A percentile compares a stretch with the other conserved stretches of the same genome.
These are phyloP conservation scores for Plasmodium ovale DNA, from an alignment of 169 alveolate genomes.

Conservation along the genomic window DNA sequence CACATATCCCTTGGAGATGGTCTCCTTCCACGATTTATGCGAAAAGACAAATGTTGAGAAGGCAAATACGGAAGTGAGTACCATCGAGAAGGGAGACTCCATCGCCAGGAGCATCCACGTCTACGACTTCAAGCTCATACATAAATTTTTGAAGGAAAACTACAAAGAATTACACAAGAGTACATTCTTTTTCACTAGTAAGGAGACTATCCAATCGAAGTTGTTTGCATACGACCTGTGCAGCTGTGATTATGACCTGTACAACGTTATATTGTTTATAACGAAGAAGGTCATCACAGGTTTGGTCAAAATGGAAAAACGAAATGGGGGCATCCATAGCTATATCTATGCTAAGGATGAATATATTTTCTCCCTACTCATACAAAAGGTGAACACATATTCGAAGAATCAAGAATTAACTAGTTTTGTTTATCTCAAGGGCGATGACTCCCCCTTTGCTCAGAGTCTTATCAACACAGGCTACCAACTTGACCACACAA, in stretches of 20 bases:
- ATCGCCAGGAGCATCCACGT: slow-evolving; percentile 32
- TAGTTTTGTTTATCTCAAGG: slow-evolving; percentile 15
- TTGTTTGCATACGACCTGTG: slow-evolving; percentile 48
- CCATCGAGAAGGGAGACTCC: neutral
- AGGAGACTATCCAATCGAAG: slow-evolving; percentile 16
- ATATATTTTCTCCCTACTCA: neutral
- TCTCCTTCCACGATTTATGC: neutral
- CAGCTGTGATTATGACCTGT: slow-evolving; percentile 47
- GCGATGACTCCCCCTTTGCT: slow-evolving; percentile 21
- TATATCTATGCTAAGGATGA: slow-evolving; percentile 47
- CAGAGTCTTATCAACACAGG: neutral
- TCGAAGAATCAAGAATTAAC: slow-evolving; percentile 2
- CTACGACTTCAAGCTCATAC: slow-evolving; percentile 50
- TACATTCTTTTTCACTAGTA: slow-evolving; percentile 28
- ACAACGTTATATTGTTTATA: slow-evolving; percentile 32
- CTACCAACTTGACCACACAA: neutral
- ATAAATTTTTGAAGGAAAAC: slow-evolving; percentile 16
- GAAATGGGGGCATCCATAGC: slow-evolving; percentile 31
- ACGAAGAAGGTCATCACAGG: slow-evolving; percentile 15
- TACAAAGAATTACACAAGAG: slow-evolving; percentile 17
- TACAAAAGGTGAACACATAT: slow-evolving; percentile 9
- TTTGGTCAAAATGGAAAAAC: slow-evolving; percentile 33
- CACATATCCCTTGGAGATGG: slow-evolving; percentile 37
- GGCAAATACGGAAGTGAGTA: neutral
- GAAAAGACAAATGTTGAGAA: neutral